phyloP scores from a whole-genome alignment of 768 basidiomycete genomes.

The Podaxis sp. region DNA sequence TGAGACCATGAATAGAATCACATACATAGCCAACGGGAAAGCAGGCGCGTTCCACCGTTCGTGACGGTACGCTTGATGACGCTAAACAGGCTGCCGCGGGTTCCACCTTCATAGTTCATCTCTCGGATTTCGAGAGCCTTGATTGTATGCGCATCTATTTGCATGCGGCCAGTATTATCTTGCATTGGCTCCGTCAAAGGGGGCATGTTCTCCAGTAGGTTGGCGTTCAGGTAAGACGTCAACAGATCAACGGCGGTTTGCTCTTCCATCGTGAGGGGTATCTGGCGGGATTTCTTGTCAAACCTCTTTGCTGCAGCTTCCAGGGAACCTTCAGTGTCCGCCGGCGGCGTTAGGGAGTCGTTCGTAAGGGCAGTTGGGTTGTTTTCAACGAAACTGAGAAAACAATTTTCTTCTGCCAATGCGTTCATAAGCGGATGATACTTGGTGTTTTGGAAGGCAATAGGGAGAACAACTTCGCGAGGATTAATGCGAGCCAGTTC shows the following conservation, averaged over 20 bases:
- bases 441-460: slow-evolving; percentile 33
- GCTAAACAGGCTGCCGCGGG: slow-evolving; percentile 71
- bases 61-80: slow-evolving; percentile 78
- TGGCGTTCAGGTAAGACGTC: slow-evolving; percentile 60
- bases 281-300: neutral
- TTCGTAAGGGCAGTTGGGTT: neutral
- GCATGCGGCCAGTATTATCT: slow-evolving; percentile 69
- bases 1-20: slow-evolving; percentile 29
- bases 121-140: slow-evolving; percentile 87
- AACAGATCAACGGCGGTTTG: slow-evolving; percentile 59
- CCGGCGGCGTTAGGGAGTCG: neutral
- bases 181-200: slow-evolving; percentile 52
- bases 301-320: neutral
- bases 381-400: slow-evolving; percentile 49
- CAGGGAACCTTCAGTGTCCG: neutral
- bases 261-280: slow-evolving; percentile 40
- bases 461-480: slow-evolving; percentile 74
- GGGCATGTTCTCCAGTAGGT: slow-evolving; percentile 81
- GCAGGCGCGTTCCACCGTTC: slow-evolving; percentile 71
- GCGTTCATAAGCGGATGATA: slow-evolving; percentile 46
- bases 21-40: slow-evolving; percentile 79
- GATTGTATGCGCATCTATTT: slow-evolving; percentile 87
- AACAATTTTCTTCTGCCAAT: slow-evolving; percentile 53
- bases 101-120: slow-evolving; percentile 68
- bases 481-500: slow-evolving; percentile 82